phyloP scores from a whole-genome alignment of 768 basidiomycete genomes.

The Collybia sp. region DNA sequence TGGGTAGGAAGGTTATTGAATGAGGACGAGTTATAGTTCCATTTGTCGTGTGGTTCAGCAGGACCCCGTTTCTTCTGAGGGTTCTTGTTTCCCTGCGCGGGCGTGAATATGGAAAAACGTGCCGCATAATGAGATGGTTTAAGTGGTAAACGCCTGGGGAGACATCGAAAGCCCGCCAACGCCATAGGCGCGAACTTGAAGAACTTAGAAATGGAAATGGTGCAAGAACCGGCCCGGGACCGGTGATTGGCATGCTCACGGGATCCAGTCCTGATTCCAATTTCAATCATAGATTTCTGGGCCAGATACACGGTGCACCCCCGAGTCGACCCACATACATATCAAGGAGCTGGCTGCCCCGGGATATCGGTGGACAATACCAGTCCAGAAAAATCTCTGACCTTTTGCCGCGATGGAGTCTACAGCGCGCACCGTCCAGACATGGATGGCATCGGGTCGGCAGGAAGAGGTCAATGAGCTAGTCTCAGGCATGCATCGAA shows the following conservation, averaged over 20 bases:
- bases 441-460: slow-evolving; percentile 66
- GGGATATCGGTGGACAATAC: not conserved
- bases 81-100: slow-evolving; percentile 7
- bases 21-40: slow-evolving; percentile 73
- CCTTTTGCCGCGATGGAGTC: slow-evolving; percentile 24
- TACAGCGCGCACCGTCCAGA: slow-evolving; percentile 50
- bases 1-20: slow-evolving; percentile 48
- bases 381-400: not conserved
- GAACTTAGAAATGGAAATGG: too few species aligned
- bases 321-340: too few species aligned
- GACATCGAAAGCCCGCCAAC: slow-evolving; percentile 25
- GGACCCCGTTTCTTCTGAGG: slow-evolving; percentile 10
- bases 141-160: slow-evolving; percentile 18
- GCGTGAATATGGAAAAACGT: slow-evolving; percentile 15
- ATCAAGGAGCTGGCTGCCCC: too few species aligned
- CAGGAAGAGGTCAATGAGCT: slow-evolving; percentile 56
- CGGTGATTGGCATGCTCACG: too few species aligned
- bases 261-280: too few species aligned
- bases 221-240: too few species aligned
- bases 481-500: slow-evolving; percentile 46
- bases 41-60: slow-evolving; percentile 46
- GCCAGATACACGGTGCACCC: too few species aligned
- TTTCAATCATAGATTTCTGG: too few species aligned
- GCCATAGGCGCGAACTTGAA: slow-evolving; percentile 22
- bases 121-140: slow-evolving; percentile 9